These are phyloP conservation scores for Termitomyces bulborhizus DNA, from an alignment of 768 basidiomycete genomes.

Conservation along the genomic window DNA sequence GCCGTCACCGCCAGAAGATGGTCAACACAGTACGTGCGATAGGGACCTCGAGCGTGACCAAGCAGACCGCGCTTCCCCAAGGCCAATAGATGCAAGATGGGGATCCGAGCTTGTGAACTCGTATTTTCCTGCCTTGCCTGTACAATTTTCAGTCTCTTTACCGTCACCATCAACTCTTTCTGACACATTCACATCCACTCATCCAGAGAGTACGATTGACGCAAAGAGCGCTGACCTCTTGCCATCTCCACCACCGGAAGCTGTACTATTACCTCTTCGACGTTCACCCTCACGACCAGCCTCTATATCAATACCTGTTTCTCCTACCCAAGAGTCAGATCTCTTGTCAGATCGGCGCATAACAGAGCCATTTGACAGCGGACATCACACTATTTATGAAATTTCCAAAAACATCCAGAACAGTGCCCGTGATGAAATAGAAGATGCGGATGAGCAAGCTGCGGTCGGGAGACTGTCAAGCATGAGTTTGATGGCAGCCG, in stretches of 20 bases:
- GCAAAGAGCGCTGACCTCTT: background rate
- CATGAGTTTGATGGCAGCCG: conserved; percentile 89
- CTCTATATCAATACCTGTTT: conserved; percentile 10
- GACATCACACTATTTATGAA: background rate
- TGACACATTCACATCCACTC: conserved; percentile 22
- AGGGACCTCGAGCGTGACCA: background rate
- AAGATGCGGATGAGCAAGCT: conserved; percentile 58
- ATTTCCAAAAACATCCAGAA: conserved; percentile 1
- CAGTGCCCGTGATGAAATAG: conserved; percentile 22
- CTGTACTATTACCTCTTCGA: background rate
- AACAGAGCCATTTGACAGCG: background rate
- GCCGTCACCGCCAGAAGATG: background rate
- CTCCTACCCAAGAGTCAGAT: conserved; percentile 12
- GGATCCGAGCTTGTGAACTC: conserved; percentile 34
- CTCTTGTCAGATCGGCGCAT: background rate
- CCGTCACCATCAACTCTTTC: conserved; percentile 13
- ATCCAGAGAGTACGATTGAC: background rate
- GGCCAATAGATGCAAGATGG: background rate
- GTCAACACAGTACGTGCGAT: background rate
- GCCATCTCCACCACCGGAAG: conserved; percentile 6
- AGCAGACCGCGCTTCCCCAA: background rate
- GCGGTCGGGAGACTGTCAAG: conserved; percentile 83
- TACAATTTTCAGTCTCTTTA: background rate
- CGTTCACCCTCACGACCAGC: background rate
- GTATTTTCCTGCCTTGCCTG: conserved; percentile 44